Percentiles rank a stretch among this genome's conserved stretches.
Evolutionary conservation across 2,329 filamentous ascomycete genomes (phyloP).

Genomic region (Cladosporium sp.): DNA sequence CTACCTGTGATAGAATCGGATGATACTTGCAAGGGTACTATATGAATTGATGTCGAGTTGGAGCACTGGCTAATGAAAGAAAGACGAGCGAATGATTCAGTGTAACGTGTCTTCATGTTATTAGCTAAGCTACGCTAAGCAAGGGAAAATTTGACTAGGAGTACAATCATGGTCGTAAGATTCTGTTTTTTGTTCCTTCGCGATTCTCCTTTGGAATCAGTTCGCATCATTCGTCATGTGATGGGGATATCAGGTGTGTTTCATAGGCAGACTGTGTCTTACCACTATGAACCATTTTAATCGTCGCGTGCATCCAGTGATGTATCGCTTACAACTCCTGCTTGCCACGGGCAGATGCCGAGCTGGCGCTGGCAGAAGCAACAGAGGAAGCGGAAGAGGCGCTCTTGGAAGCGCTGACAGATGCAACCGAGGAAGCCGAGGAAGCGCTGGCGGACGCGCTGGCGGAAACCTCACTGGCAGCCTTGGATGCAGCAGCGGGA

Average conservation of each 20-base stretch:
- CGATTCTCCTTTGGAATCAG: background rate
- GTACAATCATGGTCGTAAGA: slow-evolving; percentile 7
- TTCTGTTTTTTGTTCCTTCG: background rate
- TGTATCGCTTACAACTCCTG: slow-evolving; percentile 42
- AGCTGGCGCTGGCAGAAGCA: slow-evolving; percentile 30
- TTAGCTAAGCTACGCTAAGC: slow-evolving; percentile 9
- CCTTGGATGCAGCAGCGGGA: slow-evolving; percentile 15
- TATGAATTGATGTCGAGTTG: background rate
- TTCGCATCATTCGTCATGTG: background rate
- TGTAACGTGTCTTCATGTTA: slow-evolving; percentile 1
- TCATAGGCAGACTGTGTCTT: background rate
- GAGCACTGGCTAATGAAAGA: background rate
- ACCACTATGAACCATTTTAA: background rate
- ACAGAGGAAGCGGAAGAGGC: slow-evolving; percentile 22
- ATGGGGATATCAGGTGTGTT: background rate
- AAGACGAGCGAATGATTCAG: background rate
- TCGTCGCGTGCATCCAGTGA: background rate
- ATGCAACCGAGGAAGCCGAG: slow-evolving; percentile 31
- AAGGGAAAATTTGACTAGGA: background rate
- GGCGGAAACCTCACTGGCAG: slow-evolving; percentile 14
- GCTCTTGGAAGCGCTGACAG: slow-evolving; percentile 24
- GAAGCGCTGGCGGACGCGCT: slow-evolving; percentile 31
- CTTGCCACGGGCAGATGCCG: slow-evolving; percentile 34
- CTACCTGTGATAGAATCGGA: too few relatives aligned
- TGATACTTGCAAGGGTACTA: too few relatives aligned